Conservation (phyloP, 306 rosid species). For the Corylus avellana region DNA sequence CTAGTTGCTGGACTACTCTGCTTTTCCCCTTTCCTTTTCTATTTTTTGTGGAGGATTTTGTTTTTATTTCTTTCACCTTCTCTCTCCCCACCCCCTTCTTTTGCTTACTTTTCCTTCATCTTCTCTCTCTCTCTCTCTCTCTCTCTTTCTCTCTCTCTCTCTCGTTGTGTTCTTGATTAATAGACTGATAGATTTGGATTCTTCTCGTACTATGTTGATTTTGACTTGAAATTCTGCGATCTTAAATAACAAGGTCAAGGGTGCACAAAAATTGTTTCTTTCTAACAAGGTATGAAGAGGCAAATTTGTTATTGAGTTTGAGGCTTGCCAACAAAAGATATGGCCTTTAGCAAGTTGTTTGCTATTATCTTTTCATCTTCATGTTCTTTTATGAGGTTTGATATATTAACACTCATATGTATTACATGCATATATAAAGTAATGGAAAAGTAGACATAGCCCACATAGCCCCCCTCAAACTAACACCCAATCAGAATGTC, state of each 20-base stretch:
- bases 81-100: not conserved
- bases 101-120: too few species aligned
- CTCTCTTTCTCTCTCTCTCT: not conserved
- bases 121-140: not conserved
- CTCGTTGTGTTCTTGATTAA: not conserved
- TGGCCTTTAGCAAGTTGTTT: not conserved
- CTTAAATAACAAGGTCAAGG: not conserved
- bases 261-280: not conserved
- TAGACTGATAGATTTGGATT: not conserved
- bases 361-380: not conserved
- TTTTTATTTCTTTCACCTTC: not conserved
- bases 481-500: too few species aligned
- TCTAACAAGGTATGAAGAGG: not conserved
- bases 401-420: not conserved
- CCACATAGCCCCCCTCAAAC: too few species aligned
- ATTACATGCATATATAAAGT: not conserved
- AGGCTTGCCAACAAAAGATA: slow-evolving; percentile 3
- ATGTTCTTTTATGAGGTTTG: slow-evolving; percentile 3
- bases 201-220: not conserved
- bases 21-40: not conserved
- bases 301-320: not conserved
- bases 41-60: not conserved
- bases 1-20: not conserved
- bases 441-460: too few species aligned
- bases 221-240: not conserved